Evolutionary conservation across 768 basidiomycete genomes (phyloP).

Genomic region (Tubosaeta sp.): DNA sequence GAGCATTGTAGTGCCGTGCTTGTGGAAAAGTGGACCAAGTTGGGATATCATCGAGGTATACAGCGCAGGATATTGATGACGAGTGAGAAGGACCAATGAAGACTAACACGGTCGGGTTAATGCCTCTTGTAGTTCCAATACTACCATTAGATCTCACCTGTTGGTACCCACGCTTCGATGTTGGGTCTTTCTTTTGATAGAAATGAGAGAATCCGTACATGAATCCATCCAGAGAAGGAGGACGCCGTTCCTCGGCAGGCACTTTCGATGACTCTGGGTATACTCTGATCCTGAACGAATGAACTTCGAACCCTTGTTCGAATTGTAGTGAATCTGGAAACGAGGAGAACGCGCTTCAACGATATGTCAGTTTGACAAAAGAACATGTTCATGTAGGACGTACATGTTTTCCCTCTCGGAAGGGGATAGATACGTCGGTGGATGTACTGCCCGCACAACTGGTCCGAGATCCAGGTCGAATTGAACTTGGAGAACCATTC

Average conservation of each 20-base stretch:
- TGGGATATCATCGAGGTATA: conserved; percentile 64
- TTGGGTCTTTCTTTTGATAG: conserved; percentile 59
- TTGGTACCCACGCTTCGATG: conserved; percentile 73
- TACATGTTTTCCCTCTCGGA: conserved; percentile 82
- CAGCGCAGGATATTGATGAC: conserved; percentile 76
- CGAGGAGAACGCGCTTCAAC: conserved; percentile 76
- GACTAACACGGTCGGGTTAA: conserved; percentile 11
- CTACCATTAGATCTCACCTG: conserved; percentile 46
- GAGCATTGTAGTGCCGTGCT: conserved; percentile 73
- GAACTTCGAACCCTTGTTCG: conserved; percentile 76
- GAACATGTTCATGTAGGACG: neutral
- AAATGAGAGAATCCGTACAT: conserved; percentile 79
- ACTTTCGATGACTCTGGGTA: conserved; percentile 26
- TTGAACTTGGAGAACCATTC: conserved; percentile 48
- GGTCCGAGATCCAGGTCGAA: conserved; percentile 90
- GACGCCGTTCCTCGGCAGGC: conserved; percentile 28
- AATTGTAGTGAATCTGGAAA: conserved; percentile 89
- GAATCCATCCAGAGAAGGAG: conserved; percentile 54
- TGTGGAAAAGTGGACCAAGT: conserved; percentile 71
- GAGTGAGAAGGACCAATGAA: conserved; percentile 73
- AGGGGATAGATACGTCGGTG: conserved; percentile 58
- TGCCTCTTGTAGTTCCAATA: neutral
- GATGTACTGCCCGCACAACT: conserved; percentile 65
- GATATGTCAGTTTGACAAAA: conserved; percentile 5
- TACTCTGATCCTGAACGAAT: conserved; percentile 82